These are phyloP conservation scores for Coffea humblotiana DNA, from an alignment of 305 asterid species.

Conservation along the genomic window DNA sequence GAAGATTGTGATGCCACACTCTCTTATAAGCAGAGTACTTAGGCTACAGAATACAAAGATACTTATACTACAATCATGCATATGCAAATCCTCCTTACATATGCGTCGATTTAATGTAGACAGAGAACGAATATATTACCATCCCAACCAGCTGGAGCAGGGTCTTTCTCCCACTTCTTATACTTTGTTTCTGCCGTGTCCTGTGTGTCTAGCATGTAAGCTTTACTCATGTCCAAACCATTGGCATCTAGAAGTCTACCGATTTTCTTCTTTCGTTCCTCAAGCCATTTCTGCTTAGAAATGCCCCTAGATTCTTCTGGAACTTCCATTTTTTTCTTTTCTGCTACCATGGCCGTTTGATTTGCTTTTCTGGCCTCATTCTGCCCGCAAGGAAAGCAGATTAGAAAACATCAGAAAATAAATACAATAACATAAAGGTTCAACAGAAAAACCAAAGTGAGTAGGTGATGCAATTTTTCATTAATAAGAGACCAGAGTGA, in stretches of 20 bases:
- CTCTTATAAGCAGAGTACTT: background rate
- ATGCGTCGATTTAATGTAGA: background rate
- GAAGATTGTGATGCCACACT: background rate
- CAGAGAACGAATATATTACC: slow-evolving; percentile 41
- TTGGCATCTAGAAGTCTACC: slow-evolving; percentile 86
- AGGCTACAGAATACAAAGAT: background rate
- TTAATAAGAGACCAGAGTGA: background rate
- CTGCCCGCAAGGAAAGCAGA: slow-evolving; percentile 31
- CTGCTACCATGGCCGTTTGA: slow-evolving; percentile 83
- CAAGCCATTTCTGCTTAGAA: slow-evolving; percentile 92
- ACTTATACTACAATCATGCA: background rate
- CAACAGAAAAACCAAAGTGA: background rate
- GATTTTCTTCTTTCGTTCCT: slow-evolving; percentile 88
- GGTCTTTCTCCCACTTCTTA: slow-evolving; percentile 88
- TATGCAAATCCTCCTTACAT: background rate
- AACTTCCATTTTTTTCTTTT: slow-evolving; percentile 69
- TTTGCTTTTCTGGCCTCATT: slow-evolving; percentile 84
- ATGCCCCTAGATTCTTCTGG: slow-evolving; percentile 82
- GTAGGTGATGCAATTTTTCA: background rate
- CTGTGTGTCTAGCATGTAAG: slow-evolving; percentile 85
- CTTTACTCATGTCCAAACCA: slow-evolving; percentile 86
- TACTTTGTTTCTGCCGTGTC: slow-evolving; percentile 79
- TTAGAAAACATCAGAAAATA: background rate
- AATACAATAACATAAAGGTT: background rate
- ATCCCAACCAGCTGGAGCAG: slow-evolving; percentile 98